Evolutionary conservation across 73 alveolate species (phyloP).

Genomic region (Paramecium pentaurelia): DNA sequence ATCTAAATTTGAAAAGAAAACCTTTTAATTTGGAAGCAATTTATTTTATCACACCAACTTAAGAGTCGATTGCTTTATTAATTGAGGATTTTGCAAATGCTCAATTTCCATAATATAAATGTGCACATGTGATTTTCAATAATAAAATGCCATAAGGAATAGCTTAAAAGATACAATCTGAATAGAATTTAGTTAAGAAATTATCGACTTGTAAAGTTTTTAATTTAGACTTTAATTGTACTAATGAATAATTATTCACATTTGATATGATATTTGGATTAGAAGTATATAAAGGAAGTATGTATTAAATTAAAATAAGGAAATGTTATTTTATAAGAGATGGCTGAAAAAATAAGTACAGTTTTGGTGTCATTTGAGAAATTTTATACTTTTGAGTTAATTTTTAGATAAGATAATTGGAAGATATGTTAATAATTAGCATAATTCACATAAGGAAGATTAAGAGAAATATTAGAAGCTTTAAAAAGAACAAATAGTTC

Average conservation of each 20-base stretch:
- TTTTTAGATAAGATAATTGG: conserved; percentile 14
- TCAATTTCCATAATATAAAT: background rate
- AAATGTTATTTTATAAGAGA: background rate
- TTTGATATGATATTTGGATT: background rate
- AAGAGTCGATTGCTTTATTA: background rate
- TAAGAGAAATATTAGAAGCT: conserved; percentile 31
- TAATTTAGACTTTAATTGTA: conserved; percentile 28
- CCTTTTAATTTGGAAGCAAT: conserved; percentile 26
- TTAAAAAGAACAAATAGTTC: background rate
- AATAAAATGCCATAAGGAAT: background rate
- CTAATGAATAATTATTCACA: background rate
- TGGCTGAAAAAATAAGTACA: conserved; percentile 21
- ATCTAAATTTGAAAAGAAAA: background rate
- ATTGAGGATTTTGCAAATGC: background rate
- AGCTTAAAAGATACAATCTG: background rate
- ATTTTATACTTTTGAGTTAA: conserved; percentile 32
- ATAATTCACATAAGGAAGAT: background rate
- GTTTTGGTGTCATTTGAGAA: conserved; percentile 24
- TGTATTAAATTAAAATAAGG: background rate
- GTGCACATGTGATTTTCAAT: conserved; percentile 9
- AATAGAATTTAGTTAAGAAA: background rate
- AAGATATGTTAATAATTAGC: background rate
- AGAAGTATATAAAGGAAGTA: conserved; percentile 38
- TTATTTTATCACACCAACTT: conserved; percentile 9
- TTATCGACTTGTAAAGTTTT: background rate